Percentiles rank a stretch among this genome's conserved stretches.
phyloP scores from a whole-genome alignment of 2,329 filamentous ascomycete species.

The Xylariaceae sp. region DNA sequence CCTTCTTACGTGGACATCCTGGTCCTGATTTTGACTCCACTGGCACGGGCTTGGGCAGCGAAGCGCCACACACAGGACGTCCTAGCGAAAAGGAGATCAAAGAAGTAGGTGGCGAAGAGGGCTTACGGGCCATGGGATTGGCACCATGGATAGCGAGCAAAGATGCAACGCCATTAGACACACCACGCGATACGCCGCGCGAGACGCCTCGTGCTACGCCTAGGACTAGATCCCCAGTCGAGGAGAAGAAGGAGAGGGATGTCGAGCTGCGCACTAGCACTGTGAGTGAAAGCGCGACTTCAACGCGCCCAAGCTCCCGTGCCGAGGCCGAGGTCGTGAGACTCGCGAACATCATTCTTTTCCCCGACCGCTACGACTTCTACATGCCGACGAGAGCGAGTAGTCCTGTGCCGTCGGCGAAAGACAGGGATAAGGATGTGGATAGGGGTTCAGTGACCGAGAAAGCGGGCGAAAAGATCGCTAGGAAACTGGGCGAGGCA shows the following conservation, averaged over 20 bases:
- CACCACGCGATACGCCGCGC: too few relatives aligned
- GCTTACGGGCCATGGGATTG: slow-evolving; percentile 55
- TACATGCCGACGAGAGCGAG: slow-evolving; percentile 40
- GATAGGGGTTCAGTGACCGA: slow-evolving; percentile 6
- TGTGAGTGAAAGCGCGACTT: slow-evolving; percentile 14
- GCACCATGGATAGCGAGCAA: slow-evolving; percentile 45
- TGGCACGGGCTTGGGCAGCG: slow-evolving; percentile 46
- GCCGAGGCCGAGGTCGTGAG: slow-evolving; percentile 51
- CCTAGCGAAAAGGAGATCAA: slow-evolving; percentile 50
- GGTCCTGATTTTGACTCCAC: slow-evolving; percentile 54
- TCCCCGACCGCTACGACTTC: slow-evolving; percentile 49
- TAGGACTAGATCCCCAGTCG: slow-evolving; percentile 16
- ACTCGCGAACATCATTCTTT: slow-evolving; percentile 54
- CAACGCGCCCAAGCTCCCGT: slow-evolving; percentile 28
- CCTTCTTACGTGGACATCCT: slow-evolving; percentile 51
- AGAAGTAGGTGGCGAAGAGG: slow-evolving; percentile 46
- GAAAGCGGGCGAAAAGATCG: slow-evolving; percentile 6
- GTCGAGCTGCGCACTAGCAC: slow-evolving; percentile 19
- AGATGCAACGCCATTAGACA: slow-evolving; percentile 17
- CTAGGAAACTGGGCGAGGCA: slow-evolving; percentile 4
- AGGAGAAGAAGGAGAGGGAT: slow-evolving; percentile 17
- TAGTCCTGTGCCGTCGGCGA: slow-evolving; percentile 22
- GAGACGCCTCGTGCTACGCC: neutral
- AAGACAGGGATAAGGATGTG: slow-evolving; percentile 14
- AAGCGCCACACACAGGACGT: slow-evolving; percentile 46